A percentile compares a stretch with the other conserved stretches of the same genome.
Conservation (phyloP, 2,329 filamentous ascomycete genomes). For the Aspergillus novoparasiticus region DNA sequence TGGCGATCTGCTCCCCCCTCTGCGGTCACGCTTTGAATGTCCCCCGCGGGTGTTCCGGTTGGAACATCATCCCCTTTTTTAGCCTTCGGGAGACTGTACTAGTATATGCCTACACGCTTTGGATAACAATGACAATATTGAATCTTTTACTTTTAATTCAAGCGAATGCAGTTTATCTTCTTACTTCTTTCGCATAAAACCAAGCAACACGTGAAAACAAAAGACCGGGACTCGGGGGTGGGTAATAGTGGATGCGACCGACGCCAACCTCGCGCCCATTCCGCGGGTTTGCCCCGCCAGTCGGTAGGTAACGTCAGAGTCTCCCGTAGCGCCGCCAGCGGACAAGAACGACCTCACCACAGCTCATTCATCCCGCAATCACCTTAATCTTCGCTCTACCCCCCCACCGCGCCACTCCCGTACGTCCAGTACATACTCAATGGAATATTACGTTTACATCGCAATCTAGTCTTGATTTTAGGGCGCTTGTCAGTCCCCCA, state of each 20-base stretch:
- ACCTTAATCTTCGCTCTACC: slow-evolving; percentile 1
- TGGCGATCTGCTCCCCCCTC: background rate
- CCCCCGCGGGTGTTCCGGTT: background rate
- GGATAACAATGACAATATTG: slow-evolving; percentile 13
- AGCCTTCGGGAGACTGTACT: slow-evolving; percentile 17
- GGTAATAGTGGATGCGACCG: background rate
- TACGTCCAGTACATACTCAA: background rate
- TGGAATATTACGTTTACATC: slow-evolving; percentile 9
- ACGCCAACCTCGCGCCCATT: background rate
- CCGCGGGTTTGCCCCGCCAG: slow-evolving; percentile 23
- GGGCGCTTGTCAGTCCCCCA: slow-evolving; percentile 10
- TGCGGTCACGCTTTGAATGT: background rate
- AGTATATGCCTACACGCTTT: slow-evolving; percentile 21
- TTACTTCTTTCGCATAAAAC: background rate
- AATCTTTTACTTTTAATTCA: slow-evolving; percentile 1
- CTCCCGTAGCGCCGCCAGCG: slow-evolving; percentile 19
- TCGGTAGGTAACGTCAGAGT: slow-evolving; percentile 30
- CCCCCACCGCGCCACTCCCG: background rate
- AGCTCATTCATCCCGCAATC: slow-evolving; percentile 3
- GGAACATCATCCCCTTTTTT: background rate
- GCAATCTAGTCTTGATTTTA: slow-evolving; percentile 2
- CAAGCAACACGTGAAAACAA: background rate
- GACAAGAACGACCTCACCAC: slow-evolving; percentile 1
- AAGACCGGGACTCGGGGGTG: background rate
- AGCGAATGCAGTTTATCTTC: background rate